These are phyloP conservation scores for Grigorovia transvaalensis DNA, from an alignment of 805 yeast genomes.

Conservation along the genomic window DNA sequence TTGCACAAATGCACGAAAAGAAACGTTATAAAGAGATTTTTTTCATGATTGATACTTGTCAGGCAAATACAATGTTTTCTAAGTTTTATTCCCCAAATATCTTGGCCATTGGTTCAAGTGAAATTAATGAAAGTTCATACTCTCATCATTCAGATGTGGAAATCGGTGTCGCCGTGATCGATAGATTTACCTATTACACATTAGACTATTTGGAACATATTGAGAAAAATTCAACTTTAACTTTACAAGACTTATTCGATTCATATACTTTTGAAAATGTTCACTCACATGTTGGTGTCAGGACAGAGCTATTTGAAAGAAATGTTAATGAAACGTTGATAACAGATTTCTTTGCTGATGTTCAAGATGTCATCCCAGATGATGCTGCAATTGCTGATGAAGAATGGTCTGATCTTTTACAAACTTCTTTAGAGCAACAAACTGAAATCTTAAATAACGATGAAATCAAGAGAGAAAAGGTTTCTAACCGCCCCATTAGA, in stretches of 20 bases:
- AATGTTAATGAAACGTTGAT: slow-evolving; percentile 53
- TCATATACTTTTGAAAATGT: slow-evolving; percentile 76
- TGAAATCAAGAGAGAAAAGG: background rate
- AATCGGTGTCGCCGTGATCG: slow-evolving; percentile 96
- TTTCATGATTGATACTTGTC: slow-evolving; percentile 98
- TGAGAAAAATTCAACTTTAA: slow-evolving; percentile 59
- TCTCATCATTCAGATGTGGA: slow-evolving; percentile 94
- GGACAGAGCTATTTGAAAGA: slow-evolving; percentile 66
- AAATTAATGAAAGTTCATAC: slow-evolving; percentile 78
- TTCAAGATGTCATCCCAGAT: slow-evolving; percentile 68
- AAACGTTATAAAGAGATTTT: slow-evolving; percentile 89
- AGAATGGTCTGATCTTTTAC: background rate
- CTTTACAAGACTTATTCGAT: slow-evolving; percentile 76
- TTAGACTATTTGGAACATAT: slow-evolving; percentile 79
- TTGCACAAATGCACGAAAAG: slow-evolving; percentile 94
- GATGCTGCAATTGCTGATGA: background rate
- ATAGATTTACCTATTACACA: slow-evolving; percentile 86
- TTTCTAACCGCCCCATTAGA: background rate
- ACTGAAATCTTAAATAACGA: background rate
- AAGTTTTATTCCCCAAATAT: slow-evolving; percentile 87
- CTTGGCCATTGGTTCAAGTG: slow-evolving; percentile 85
- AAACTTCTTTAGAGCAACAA: background rate
- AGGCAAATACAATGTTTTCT: slow-evolving; percentile 96
- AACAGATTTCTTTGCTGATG: slow-evolving; percentile 92
- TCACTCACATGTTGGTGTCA: slow-evolving; percentile 88